phyloP scores from a whole-genome alignment of 768 basidiomycete species.

The Antrodiella citrinella region DNA sequence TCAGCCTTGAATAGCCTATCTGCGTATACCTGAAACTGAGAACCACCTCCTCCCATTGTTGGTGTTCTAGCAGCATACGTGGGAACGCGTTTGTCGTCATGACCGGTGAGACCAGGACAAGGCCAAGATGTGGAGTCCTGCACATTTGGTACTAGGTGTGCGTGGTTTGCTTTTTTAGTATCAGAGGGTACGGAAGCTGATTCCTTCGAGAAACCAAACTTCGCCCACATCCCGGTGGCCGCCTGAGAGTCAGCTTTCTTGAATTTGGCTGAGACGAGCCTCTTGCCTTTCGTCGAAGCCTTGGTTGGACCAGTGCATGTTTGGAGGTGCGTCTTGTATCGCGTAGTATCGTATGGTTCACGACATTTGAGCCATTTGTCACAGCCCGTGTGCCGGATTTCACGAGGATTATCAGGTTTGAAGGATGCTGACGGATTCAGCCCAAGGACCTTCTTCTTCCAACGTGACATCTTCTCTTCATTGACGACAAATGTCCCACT shows the following conservation, averaged over 20 bases:
- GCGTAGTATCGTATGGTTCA: not conserved
- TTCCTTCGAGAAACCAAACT: not conserved
- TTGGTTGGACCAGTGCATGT: not conserved
- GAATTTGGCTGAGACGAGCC: too few relatives aligned
- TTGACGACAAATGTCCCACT: not conserved
- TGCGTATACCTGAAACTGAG: too few relatives aligned
- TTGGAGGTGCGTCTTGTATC: not conserved
- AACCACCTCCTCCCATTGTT: too few relatives aligned
- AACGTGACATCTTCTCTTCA: not conserved
- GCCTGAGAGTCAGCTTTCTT: not conserved
- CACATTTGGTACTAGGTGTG: too few relatives aligned
- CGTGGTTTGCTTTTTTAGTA: too few relatives aligned
- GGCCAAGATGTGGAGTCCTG: not conserved
- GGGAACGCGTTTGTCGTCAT: not conserved
- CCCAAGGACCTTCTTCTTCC: not conserved
- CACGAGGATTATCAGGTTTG: not conserved
- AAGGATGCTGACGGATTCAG: not conserved
- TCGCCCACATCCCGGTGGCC: not conserved
- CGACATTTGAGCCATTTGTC: not conserved
- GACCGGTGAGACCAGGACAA: not conserved
- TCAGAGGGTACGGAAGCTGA: too few relatives aligned
- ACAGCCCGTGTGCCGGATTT: not conserved
- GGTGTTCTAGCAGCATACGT: not conserved
- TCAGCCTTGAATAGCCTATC: too few relatives aligned
- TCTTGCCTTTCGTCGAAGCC: not conserved